Evolutionary conservation across 495 filamentous ascomycete genomes (phyloP), one percentile per base, ranked within the genome.

Genomic region (Aspergillus steynii): DNA sequence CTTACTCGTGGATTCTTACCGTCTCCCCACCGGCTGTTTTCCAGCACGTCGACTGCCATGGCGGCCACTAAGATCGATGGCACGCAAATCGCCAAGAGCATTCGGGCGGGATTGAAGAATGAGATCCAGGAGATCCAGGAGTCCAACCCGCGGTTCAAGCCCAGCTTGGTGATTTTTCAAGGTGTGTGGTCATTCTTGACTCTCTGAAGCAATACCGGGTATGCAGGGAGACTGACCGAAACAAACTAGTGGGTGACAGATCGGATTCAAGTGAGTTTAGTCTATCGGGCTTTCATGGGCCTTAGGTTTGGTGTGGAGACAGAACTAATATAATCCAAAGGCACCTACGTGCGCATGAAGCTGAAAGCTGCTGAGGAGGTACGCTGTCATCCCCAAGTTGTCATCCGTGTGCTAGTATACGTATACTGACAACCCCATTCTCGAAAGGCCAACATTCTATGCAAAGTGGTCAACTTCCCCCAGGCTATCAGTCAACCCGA

Each of bases 311-410:
- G 45, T 46, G 45, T 29, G 10, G 32, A 45, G 12, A 47, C n/a
- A 59, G 8, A 51, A 62, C 71, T 70, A 69, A 76, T 69, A 56
- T 64, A 68, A 55, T 64, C 52, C 68, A 47, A 46, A 95, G 90
- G 89, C 71, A 98, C 95, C 46, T 99, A 99, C 90, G 93, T 99
- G 74, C 92, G 92, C 78, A 99, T 99, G 95, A 99, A 99, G 79
- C 75, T 97, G 68, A 98, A 97, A 82, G 95, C 95, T 58, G 95
- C 95, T 31, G 83, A 93, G 73, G 94, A 99, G 84, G 91, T 94
- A 79, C 55, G 69, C 61, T 63, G 4, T 28, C 31, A 29, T 42
- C 14, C 57, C 37, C 50, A 48, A 42, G 45, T 31, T 49, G 48
- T 51, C 31, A 45, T 28, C 25, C 27, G 46, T 54, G 15, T 26